A percentile compares a stretch with the other conserved stretches of the same genome.
These are phyloP conservation scores for Volutella citrinella DNA, from an alignment of 2,329 filamentous ascomycete species.

Conservation along the genomic window DNA sequence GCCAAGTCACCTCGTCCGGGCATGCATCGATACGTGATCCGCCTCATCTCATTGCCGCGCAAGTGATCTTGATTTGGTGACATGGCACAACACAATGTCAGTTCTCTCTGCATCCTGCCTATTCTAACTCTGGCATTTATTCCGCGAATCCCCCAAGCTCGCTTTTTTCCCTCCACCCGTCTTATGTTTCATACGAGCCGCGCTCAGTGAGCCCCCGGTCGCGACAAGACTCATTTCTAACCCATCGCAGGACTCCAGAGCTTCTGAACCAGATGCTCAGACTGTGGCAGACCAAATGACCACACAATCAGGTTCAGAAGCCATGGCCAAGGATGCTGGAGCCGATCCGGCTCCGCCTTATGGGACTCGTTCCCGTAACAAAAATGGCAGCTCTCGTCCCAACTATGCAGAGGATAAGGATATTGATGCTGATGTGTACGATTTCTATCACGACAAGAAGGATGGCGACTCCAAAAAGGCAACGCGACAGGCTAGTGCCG, in stretches of 20 bases:
- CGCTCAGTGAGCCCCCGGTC: slow-evolving; percentile 16
- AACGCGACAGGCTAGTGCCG: slow-evolving; percentile 42
- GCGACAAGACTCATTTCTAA: slow-evolving; percentile 21
- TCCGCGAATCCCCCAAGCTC: too few relatives aligned
- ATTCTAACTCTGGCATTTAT: too few relatives aligned
- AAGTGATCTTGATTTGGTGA: slow-evolving; percentile 32
- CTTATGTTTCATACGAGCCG: slow-evolving; percentile 10
- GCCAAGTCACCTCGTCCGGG: slow-evolving; percentile 25
- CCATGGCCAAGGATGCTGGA: slow-evolving; percentile 47
- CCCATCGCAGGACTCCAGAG: slow-evolving; percentile 32
- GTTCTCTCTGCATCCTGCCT: slow-evolving; percentile 17
- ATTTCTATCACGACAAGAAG: slow-evolving; percentile 58
- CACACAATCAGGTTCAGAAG: slow-evolving; percentile 46
- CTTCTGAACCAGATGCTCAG: slow-evolving; percentile 32
- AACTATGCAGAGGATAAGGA: slow-evolving; percentile 97
- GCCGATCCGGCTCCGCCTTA: slow-evolving; percentile 65
- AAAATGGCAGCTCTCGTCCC: slow-evolving; percentile 72
- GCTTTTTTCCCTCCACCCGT: slow-evolving; percentile 6
- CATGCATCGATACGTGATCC: slow-evolving; percentile 30
- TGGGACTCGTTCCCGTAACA: slow-evolving; percentile 90
- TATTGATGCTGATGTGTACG: slow-evolving; percentile 80
- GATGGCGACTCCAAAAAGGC: slow-evolving; percentile 57
- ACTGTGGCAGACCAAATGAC: slow-evolving; percentile 40
- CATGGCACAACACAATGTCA: slow-evolving; percentile 40
- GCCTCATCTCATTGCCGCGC: slow-evolving; percentile 32